Conservation (phyloP, 1,284 basidiomycete species). For the Thecaphora frezii region DNA sequence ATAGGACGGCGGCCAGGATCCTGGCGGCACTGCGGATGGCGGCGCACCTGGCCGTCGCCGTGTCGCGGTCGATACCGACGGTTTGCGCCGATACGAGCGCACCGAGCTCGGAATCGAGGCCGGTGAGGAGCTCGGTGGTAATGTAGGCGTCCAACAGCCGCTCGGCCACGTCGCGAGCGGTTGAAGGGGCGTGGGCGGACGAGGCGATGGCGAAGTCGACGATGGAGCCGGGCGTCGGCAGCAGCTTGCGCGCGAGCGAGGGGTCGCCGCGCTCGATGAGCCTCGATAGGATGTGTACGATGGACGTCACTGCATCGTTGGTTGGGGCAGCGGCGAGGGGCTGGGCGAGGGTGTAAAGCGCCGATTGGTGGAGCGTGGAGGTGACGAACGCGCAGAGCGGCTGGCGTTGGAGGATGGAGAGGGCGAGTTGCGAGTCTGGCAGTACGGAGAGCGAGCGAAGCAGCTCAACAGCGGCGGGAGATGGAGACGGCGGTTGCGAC, state of each 20-base stretch:
- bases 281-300: slow-evolving; percentile 19
- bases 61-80: not conserved
- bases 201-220: slow-evolving; percentile 28
- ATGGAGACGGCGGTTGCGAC: too few species aligned
- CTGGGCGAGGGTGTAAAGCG: not conserved
- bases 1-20: too few species aligned
- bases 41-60: slow-evolving; percentile 9
- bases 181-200: slow-evolving; percentile 1
- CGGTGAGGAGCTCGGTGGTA: slow-evolving; percentile 17
- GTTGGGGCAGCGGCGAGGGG: slow-evolving; percentile 1
- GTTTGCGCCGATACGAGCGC: not conserved
- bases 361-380: not conserved
- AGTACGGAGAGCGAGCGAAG: too few species aligned
- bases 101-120: slow-evolving; percentile 13
- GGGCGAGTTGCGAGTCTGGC: too few species aligned
- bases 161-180: slow-evolving; percentile 12
- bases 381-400: too few species aligned
- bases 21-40: not conserved
- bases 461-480: too few species aligned
- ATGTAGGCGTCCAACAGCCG: slow-evolving; percentile 24
- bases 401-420: too few species aligned
- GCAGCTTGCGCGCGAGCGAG: slow-evolving; percentile 28
- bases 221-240: slow-evolving; percentile 28
- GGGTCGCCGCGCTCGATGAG: slow-evolving; percentile 39
- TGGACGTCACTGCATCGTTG: not conserved